Base-by-base conservation (phyloP, 352 stramenopile genomes). In the Phytophthora uliginosa region DNA sequence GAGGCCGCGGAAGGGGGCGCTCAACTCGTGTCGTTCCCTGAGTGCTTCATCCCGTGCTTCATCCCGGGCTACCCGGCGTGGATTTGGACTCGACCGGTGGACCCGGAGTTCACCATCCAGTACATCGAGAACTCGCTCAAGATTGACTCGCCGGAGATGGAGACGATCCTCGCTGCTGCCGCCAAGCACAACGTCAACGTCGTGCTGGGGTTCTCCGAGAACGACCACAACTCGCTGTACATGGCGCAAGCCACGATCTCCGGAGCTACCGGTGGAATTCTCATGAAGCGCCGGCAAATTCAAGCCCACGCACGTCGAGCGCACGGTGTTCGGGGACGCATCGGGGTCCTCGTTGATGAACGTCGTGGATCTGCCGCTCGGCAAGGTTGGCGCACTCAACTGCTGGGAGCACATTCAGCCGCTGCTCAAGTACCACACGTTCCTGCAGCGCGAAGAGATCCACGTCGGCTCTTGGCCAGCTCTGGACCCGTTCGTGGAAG, bases 221-320 rank as follows among this genome's bases (percentile, higher is more conserved):
- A 78, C 20, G 60, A 78, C 66, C 53, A 71, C 59, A 65, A 78
- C 61, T 72, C 66, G 71, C 61, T 78, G 7, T 78, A 78, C 66
- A 64, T 76, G 28, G 20, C 62, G 10, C 70, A 75, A 57, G 67
- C 40, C 6, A 73, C 63, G 50, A 75, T 74, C 48, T 74, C 66
- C 8, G 61, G 66, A 33, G 24, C 57, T 26, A 59, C 36, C 0
- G 66, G 71, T 2, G 71, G 72, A 22, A 72, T 78, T 40, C 33
- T 72, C 42, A 78, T 77, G 70, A 69, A 53, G 36, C 70, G 70
- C 24, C 63, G 70, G n/a, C 47, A 77, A 77, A 40, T 65, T 77
- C 63, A 77, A 77, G 47, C 70, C 63, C 26, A 66, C 71, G n/a
- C 71, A 75, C 57, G 59, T 53, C 20, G 66, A 72, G 51, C 66